A percentile compares a stretch with the other conserved stretches of the same genome.
phyloP scores from a whole-genome alignment of 805 yeast genomes.

The Candida mattraensis region DNA sequence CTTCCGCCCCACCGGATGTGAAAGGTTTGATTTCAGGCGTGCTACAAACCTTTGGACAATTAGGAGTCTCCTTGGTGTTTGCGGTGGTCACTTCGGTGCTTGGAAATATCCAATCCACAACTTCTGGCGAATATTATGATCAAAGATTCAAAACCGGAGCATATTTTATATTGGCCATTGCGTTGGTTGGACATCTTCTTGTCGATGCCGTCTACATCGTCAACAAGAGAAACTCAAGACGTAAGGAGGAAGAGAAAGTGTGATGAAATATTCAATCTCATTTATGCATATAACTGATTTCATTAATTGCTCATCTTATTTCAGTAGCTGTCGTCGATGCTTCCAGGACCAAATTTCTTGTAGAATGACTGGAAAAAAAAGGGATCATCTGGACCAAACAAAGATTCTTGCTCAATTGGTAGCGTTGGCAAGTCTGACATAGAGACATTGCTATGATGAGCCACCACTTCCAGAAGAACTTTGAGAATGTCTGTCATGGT shows the following conservation, averaged over 20 bases:
- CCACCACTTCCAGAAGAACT: constrained; percentile 1
- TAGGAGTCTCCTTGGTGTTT: constrained; percentile 33
- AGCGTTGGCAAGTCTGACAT: constrained; percentile 1
- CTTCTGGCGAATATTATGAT: constrained; percentile 1
- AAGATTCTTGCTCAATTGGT: constrained; percentile 6
- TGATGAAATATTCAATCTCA: background rate
- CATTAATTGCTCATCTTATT: no score
- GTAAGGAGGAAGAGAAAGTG: background rate
- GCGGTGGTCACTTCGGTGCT: constrained; percentile 29
- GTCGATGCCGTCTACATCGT: background rate
- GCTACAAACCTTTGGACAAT: constrained; percentile 35
- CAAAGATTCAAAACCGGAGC: constrained; percentile 4
- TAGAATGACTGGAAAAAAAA: constrained; percentile 5
- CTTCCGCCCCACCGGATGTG: constrained; percentile 35
- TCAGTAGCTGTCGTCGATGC: no score
- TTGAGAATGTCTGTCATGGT: constrained; percentile 2
- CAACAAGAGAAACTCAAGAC: no score
- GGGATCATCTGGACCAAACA: constrained; percentile 8
- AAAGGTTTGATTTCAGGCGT: constrained; percentile 41
- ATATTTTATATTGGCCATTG: constrained; percentile 3
- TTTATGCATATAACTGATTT: no score
- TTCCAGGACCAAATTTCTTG: background rate
- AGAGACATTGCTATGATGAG: background rate
- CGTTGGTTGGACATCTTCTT: constrained; percentile 2
- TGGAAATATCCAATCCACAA: constrained; percentile 21